Evolutionary conservation across 345 rosid species (phyloP).

Genomic region (Rhodamnia argentea): DNA sequence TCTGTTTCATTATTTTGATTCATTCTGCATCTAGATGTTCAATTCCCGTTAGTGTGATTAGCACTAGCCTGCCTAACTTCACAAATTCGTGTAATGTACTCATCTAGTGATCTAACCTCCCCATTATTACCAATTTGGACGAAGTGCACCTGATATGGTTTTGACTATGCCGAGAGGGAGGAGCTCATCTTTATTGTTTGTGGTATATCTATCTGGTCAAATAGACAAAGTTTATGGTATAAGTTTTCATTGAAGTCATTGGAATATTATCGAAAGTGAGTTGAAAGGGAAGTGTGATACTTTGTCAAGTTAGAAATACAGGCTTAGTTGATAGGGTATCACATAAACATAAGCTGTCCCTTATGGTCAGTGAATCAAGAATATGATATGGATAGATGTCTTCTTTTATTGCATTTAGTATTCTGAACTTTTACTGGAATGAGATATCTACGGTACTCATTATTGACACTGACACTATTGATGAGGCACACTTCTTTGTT

Average conservation of each 20-base stretch:
- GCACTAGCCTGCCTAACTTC: neutral
- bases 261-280: neutral
- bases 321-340: neutral
- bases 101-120: neutral
- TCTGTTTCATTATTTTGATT: neutral
- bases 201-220: neutral
- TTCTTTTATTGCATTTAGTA: neutral
- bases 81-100: neutral
- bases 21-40: neutral
- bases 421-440: neutral
- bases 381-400: neutral
- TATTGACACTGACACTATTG: neutral
- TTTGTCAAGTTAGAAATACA: neutral
- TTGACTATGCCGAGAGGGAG: neutral
- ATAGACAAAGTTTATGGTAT: neutral
- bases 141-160: neutral
- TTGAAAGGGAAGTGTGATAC: neutral
- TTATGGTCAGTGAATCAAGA: neutral
- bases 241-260: neutral
- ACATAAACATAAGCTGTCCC: neutral
- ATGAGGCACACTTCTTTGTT: neutral
- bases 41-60: neutral
- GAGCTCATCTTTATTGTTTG: neutral
- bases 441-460: neutral
- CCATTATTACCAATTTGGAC: neutral